phyloP scores from a whole-genome alignment of 2,329 filamentous ascomycete species.

The Periconia sp. region DNA sequence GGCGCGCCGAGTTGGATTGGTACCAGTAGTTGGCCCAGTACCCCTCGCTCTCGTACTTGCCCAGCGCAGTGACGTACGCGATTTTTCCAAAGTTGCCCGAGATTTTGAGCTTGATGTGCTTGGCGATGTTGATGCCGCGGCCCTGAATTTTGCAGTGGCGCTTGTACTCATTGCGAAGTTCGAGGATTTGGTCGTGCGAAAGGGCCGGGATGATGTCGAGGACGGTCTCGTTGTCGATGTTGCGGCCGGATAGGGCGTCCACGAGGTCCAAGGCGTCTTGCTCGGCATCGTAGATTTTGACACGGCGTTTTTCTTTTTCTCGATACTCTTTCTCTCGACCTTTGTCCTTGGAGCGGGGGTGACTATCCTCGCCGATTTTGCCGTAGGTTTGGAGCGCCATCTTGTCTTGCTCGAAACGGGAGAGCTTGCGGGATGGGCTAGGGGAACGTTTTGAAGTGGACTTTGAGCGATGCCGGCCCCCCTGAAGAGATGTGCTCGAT shows the following conservation, averaged over 20 bases:
- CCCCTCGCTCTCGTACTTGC: conserved; percentile 87
- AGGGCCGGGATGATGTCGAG: conserved; percentile 83
- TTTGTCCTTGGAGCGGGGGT: conserved; percentile 6
- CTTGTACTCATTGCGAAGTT: conserved; percentile 88
- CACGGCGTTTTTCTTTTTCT: conserved; percentile 56
- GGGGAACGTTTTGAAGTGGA: conserved; percentile 37
- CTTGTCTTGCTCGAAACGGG: conserved; percentile 26
- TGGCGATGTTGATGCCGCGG: conserved; percentile 81
- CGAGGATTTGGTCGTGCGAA: conserved; percentile 83
- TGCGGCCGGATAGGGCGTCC: conserved; percentile 69
- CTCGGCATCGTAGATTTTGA: conserved; percentile 79
- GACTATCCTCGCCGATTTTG: conserved; percentile 23
- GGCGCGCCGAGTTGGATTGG: conserved; percentile 78
- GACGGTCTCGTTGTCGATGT: conserved; percentile 66
- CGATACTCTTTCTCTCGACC: conserved; percentile 14
- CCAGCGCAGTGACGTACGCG: conserved; percentile 85
- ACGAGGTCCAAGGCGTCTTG: conserved; percentile 77
- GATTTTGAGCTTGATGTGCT: conserved; percentile 82
- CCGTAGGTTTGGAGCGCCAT: conserved; percentile 38
- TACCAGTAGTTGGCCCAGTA: conserved; percentile 99
- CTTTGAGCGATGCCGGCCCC: conserved; percentile 28
- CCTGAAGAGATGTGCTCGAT: conserved; percentile 28
- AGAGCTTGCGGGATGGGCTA: conserved; percentile 22
- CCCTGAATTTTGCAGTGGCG: conserved; percentile 79
- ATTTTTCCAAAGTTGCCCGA: conserved; percentile 82